Percentiles rank a stretch among this genome's conserved stretches.
These are phyloP conservation scores for Entrophospora sp. DNA, from an alignment of 192 early-diverging fungal species.

Conservation along the genomic window DNA sequence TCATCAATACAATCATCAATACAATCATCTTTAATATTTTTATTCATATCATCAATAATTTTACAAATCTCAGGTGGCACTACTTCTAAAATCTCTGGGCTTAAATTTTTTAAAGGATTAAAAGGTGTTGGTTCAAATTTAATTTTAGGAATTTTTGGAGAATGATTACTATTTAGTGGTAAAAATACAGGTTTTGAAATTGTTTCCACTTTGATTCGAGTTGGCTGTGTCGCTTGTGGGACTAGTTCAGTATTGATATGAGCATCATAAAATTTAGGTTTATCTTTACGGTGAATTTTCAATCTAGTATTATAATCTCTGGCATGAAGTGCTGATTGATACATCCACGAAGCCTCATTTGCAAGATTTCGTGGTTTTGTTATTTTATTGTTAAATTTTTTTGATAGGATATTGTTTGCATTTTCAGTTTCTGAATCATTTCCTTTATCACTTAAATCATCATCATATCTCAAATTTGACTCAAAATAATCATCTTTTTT, in stretches of 20 bases:
- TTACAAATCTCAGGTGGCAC: conserved; percentile 35
- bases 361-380: conserved; percentile 22
- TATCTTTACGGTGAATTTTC: conserved; percentile 31
- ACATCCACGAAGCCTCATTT: conserved; percentile 39
- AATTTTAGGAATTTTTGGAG: too few species aligned
- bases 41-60: conserved; percentile 22
- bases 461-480: conserved; percentile 23
- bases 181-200: background rate
- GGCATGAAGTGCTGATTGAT: conserved; percentile 42
- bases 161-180: too few species aligned
- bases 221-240: conserved; percentile 38
- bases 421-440: conserved; percentile 23
- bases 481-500: conserved; percentile 69
- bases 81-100: conserved; percentile 30
- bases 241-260: conserved; percentile 52
- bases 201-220: conserved; percentile 25
- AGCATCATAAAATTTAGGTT: conserved; percentile 45
- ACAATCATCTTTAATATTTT: conserved; percentile 20
- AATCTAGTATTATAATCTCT: conserved; percentile 42
- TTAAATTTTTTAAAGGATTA: conserved; percentile 16
- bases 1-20: too few species aligned
- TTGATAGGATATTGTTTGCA: background rate
- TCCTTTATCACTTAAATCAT: conserved; percentile 3
- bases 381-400: background rate
- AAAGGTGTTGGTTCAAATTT: conserved; percentile 23